Evolutionary conservation across 2,329 filamentous ascomycete genomes (phyloP).

Genomic region (Ciborinia camelliae): DNA sequence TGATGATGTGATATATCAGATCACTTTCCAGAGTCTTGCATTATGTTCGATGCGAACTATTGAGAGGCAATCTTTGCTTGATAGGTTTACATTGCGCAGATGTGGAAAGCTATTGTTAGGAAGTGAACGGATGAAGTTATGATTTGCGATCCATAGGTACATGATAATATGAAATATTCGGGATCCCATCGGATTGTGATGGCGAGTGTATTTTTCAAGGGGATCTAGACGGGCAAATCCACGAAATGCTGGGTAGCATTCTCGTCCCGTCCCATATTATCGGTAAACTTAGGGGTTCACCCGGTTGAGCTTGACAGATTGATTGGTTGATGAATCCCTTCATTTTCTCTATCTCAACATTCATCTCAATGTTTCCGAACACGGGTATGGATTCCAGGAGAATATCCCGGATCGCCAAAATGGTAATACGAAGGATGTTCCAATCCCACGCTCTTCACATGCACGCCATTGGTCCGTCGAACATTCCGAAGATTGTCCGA

Average conservation of each 20-base stretch:
- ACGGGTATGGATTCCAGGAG: too few relatives aligned
- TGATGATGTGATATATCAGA: background rate
- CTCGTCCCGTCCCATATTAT: background rate
- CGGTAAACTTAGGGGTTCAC: constrained; percentile 11
- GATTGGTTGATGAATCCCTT: background rate
- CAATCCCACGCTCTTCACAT: background rate
- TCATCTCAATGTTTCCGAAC: background rate
- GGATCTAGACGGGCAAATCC: background rate
- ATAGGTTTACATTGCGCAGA: background rate
- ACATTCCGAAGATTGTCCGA: constrained; percentile 5
- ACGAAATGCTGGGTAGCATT: background rate
- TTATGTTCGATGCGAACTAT: background rate
- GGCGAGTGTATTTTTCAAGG: background rate
- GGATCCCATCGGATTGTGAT: background rate
- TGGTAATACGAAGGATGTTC: background rate
- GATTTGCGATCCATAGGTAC: background rate
- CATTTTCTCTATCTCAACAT: background rate
- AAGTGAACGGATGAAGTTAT: background rate
- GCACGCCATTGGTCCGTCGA: background rate
- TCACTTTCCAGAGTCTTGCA: background rate
- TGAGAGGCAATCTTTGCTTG: background rate
- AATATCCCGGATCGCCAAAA: background rate
- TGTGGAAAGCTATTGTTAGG: background rate
- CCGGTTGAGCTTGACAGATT: background rate
- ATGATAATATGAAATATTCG: background rate